Percentiles rank a stretch among this genome's conserved stretches.
phyloP scores from a whole-genome alignment of 306 rosid species.

The Rosa lucieae region DNA sequence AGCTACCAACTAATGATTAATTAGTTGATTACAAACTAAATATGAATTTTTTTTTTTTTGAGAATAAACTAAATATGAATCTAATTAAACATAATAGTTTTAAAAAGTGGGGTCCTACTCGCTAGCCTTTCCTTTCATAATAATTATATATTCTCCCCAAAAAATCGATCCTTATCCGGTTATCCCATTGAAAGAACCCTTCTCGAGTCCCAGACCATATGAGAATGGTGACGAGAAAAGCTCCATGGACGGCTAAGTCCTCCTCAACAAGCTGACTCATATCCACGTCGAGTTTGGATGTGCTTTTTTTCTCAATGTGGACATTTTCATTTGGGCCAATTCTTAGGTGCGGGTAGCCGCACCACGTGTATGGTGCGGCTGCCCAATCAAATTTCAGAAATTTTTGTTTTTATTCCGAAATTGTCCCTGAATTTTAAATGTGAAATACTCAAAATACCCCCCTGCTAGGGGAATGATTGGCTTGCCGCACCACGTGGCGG shows the following conservation, averaged over 20 bases:
- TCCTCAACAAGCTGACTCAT: neutral
- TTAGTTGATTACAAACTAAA: neutral
- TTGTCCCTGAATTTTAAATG: no score
- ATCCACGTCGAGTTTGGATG: neutral
- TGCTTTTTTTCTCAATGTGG: neutral
- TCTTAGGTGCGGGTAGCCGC: no score
- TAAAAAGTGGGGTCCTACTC: neutral
- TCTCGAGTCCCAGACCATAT: neutral
- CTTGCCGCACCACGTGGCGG: no score
- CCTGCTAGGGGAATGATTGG: no score
- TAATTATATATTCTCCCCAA: neutral
- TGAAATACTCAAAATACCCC: no score
- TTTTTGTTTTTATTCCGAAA: no score
- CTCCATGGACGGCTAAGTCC: neutral
- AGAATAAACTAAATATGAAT: neutral
- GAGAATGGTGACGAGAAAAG: neutral
- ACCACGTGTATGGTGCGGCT: no score
- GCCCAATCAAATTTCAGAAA: no score
- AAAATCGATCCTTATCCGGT: neutral
- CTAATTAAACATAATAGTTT: neutral
- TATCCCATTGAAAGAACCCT: constrained; percentile 3
- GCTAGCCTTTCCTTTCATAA: neutral
- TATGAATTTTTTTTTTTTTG: neutral
- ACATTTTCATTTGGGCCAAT: neutral
- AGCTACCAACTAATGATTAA: neutral